phyloP scores from a whole-genome alignment of 306 rosid species.

The Acacia melanoxylon region DNA sequence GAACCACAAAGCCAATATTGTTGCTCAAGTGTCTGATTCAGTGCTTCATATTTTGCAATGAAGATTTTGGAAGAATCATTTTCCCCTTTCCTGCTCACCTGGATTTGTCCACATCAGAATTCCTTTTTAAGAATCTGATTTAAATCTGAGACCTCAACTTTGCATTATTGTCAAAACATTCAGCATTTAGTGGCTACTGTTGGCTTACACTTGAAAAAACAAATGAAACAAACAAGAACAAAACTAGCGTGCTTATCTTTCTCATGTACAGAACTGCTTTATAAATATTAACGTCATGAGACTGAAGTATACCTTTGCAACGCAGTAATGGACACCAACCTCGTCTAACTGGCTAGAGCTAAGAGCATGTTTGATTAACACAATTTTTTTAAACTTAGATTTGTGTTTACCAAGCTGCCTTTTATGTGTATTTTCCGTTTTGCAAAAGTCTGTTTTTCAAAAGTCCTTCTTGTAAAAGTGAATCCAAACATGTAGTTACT shows the following conservation, averaged over 20 bases:
- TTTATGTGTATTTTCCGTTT: too few species aligned
- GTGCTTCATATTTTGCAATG: neutral
- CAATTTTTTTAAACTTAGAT: too few species aligned
- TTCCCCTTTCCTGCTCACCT: neutral
- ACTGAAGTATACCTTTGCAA: neutral
- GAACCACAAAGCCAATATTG: slow-evolving; percentile 2
- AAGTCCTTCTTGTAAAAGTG: too few species aligned
- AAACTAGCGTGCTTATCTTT: neutral
- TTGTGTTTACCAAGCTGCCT: neutral
- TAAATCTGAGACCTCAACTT: neutral
- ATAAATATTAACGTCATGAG: too few species aligned
- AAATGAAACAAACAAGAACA: neutral
- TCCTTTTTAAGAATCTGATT: neutral
- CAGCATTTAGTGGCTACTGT: neutral
- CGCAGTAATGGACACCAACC: neutral
- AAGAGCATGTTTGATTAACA: neutral
- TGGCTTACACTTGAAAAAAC: neutral
- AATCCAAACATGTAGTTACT: too few species aligned
- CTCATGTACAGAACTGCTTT: too few species aligned
- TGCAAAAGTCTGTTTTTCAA: neutral
- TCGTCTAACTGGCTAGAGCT: neutral
- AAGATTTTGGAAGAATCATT: neutral
- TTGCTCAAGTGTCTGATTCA: neutral
- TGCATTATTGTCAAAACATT: neutral
- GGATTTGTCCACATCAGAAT: neutral